These are phyloP conservation scores for Raddia distichophylla DNA, from an alignment of 176 grass and related monocot genomes.

Conservation along the genomic window DNA sequence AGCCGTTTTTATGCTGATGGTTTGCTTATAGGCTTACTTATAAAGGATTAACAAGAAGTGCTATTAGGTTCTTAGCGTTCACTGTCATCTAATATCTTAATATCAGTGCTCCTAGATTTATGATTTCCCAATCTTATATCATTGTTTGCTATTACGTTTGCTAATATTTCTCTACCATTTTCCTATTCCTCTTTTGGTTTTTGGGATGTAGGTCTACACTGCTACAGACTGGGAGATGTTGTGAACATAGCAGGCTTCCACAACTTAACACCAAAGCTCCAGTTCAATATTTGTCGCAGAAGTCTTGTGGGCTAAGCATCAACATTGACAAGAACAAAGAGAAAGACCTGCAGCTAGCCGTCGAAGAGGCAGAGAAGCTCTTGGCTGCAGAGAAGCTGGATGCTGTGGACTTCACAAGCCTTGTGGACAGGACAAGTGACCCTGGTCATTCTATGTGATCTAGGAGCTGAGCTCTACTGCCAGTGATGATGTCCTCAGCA, in stretches of 20 bases:
- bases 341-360: slow-evolving; percentile 83
- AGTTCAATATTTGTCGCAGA: slow-evolving; percentile 79
- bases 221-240: slow-evolving; percentile 81
- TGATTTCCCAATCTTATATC: not conserved
- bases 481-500: slow-evolving; percentile 56
- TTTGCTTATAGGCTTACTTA: not conserved
- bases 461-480: slow-evolving; percentile 77
- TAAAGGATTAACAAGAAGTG: not conserved
- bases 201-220: slow-evolving; percentile 62
- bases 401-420: slow-evolving; percentile 88
- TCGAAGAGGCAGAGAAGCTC: slow-evolving; percentile 76
- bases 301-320: slow-evolving; percentile 88
- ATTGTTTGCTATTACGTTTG: not conserved
- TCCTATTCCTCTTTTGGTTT: not conserved
- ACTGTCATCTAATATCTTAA: not conserved
- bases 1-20: not conserved
- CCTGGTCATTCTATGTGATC: slow-evolving; percentile 75
- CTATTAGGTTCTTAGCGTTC: not conserved
- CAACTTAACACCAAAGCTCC: slow-evolving; percentile 81
- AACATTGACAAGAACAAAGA: slow-evolving; percentile 97
- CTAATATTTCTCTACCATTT: not conserved
- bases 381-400: slow-evolving; percentile 86
- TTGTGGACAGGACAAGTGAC: slow-evolving; percentile 61
- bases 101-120: not conserved
- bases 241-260: slow-evolving; percentile 74